phyloP scores from a whole-genome alignment of 495 filamentous ascomycete species.

The Penicillium chermesinum region DNA sequence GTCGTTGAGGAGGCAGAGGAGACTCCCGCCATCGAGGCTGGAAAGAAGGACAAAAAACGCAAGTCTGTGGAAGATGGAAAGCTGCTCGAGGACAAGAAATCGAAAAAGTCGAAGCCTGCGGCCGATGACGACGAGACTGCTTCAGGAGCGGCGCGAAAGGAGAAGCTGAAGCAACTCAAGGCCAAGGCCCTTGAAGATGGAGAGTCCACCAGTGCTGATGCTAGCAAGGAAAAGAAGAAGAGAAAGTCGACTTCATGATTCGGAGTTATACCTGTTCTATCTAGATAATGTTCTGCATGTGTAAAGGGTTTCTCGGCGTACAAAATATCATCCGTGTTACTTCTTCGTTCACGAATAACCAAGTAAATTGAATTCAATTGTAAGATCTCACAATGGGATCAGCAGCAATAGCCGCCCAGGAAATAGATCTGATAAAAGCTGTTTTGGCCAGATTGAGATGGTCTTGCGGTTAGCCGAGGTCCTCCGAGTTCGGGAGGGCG shows the following conservation, averaged over 20 bases:
- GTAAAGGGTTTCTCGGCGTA: slow-evolving; percentile 35
- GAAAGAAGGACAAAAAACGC: slow-evolving; percentile 64
- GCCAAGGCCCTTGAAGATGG: slow-evolving; percentile 42
- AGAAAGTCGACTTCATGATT: slow-evolving; percentile 41
- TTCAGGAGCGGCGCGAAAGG: slow-evolving; percentile 52
- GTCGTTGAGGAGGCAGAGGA: slow-evolving; percentile 62
- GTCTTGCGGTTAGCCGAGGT: slow-evolving; percentile 35
- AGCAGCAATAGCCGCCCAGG: slow-evolving; percentile 9
- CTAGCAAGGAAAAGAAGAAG: slow-evolving; percentile 40
- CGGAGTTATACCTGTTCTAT: slow-evolving; percentile 12
- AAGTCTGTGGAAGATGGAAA: slow-evolving; percentile 51
- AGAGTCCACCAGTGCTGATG: slow-evolving; percentile 19
- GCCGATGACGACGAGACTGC: slow-evolving; percentile 46
- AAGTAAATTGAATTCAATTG: not conserved
- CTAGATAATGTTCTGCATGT: slow-evolving; percentile 31
- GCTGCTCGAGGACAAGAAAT: slow-evolving; percentile 56
- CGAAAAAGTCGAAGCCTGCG: slow-evolving; percentile 40
- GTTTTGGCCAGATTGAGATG: slow-evolving; percentile 9
- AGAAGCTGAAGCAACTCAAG: slow-evolving; percentile 53
- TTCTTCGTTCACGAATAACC: slow-evolving; percentile 9
- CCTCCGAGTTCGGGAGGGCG: slow-evolving; percentile 36
- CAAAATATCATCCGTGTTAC: slow-evolving; percentile 34
- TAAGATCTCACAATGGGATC: too few relatives aligned
- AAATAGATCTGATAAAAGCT: not conserved
- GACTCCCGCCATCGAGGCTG: slow-evolving; percentile 42